phyloP scores from a whole-genome alignment of 805 yeast species.

The Tetrapisispora iriomotensis region DNA sequence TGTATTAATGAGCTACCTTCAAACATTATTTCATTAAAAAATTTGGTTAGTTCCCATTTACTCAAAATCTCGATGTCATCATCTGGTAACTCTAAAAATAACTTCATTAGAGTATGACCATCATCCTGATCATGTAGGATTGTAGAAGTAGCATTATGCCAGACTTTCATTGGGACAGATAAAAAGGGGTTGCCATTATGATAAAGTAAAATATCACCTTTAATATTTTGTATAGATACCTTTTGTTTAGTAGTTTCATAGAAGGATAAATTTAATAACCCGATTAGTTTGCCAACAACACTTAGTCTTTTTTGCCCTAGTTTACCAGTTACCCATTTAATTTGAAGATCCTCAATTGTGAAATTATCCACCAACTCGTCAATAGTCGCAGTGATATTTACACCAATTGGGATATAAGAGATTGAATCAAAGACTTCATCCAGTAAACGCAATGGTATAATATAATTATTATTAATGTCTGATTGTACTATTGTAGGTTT shows the following conservation, averaged over 20 bases:
- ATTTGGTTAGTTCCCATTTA: conserved; percentile 32
- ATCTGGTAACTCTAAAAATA: conserved; percentile 34
- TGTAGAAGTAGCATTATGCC: conserved; percentile 37
- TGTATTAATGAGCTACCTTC: conserved; percentile 31
- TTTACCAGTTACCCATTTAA: conserved; percentile 27
- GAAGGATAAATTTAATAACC: conserved; percentile 27
- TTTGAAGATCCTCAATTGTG: conserved; percentile 29
- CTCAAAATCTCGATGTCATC: conserved; percentile 37
- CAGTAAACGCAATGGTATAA: conserved; percentile 13
- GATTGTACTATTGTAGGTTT: conserved; percentile 9
- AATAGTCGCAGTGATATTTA: conserved; percentile 18
- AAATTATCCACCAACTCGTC: conserved; percentile 29
- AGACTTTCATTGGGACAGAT: conserved; percentile 34
- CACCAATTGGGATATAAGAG: conserved; percentile 12
- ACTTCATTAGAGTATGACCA: conserved; percentile 23
- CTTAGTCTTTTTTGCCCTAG: conserved; percentile 27
- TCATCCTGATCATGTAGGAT: conserved; percentile 17
- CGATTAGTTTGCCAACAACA: conserved; percentile 32
- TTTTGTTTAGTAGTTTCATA: conserved; percentile 17
- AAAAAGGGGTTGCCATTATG: conserved; percentile 36
- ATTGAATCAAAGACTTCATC: conserved; percentile 11
- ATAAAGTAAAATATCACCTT: conserved; percentile 35
- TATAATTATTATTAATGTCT: background rate
- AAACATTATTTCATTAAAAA: conserved; percentile 34
- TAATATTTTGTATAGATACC: conserved; percentile 30